Conservation (phyloP, 208 protist species). For the Vickermania ingenoplastis region DNA sequence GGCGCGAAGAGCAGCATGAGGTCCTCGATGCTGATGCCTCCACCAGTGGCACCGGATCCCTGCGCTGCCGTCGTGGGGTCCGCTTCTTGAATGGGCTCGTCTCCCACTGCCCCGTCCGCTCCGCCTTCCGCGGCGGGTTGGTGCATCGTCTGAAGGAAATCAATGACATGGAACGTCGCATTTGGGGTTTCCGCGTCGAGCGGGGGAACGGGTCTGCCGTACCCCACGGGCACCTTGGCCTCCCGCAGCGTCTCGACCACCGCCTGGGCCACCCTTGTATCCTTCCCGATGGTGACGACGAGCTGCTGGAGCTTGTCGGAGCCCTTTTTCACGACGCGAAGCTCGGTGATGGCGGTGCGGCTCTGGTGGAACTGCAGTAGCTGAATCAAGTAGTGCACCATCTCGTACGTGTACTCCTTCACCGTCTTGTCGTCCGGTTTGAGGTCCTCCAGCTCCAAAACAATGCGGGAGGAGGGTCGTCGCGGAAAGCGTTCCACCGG, state of each 20-base stretch:
- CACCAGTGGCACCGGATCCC: constrained; percentile 8
- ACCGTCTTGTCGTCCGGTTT: constrained; percentile 50
- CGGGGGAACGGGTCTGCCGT: constrained; percentile 18
- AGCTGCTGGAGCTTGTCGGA: constrained; percentile 50
- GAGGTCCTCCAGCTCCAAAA: constrained; percentile 45
- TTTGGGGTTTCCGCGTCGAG: constrained; percentile 30
- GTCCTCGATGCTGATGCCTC: constrained; percentile 55
- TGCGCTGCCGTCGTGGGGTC: not conserved
- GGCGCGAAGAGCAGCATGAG: constrained; percentile 44
- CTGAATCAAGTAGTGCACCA: constrained; percentile 76
- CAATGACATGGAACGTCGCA: constrained; percentile 72
- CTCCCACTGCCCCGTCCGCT: not conserved
- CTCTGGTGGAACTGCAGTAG: constrained; percentile 56
- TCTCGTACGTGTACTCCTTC: constrained; percentile 53
- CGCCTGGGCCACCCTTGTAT: constrained; percentile 32
- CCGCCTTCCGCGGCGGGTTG: not conserved
- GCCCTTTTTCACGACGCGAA: constrained; percentile 75
- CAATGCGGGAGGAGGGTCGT: constrained; percentile 40
- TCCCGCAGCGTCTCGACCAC: constrained; percentile 45
- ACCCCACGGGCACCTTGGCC: constrained; percentile 46
- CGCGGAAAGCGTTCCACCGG: constrained; percentile 27
- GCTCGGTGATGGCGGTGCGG: constrained; percentile 55
- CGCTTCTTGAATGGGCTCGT: too few species aligned
- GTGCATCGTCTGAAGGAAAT: constrained; percentile 48
- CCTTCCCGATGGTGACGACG: constrained; percentile 58